Conservation (phyloP, 768 basidiomycete genomes). For the Hydnomerulius pinastri region DNA sequence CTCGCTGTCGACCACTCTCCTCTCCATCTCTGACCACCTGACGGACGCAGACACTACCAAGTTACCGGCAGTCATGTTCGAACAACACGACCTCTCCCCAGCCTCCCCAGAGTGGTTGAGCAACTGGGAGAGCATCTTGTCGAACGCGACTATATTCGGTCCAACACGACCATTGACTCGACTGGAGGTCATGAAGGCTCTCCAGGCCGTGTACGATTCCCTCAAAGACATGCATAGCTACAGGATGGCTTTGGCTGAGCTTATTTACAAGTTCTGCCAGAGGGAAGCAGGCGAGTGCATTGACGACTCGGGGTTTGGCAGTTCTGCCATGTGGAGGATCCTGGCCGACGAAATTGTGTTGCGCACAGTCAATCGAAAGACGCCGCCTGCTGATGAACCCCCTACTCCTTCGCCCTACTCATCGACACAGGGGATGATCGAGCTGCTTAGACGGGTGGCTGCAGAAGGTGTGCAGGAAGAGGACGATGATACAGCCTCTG, state of each 20-base stretch:
- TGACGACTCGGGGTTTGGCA: slow-evolving; percentile 27
- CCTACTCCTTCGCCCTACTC: slow-evolving; percentile 19
- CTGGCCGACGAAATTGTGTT: slow-evolving; percentile 70
- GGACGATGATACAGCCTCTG: slow-evolving; percentile 44
- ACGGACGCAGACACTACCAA: slow-evolving; percentile 67
- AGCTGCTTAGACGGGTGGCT: slow-evolving; percentile 44
- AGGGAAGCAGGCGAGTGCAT: slow-evolving; percentile 28
- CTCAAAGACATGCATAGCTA: slow-evolving; percentile 72
- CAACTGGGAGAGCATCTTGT: slow-evolving; percentile 63
- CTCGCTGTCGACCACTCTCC: slow-evolving; percentile 60
- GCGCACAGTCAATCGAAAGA: slow-evolving; percentile 45
- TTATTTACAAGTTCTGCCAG: slow-evolving; percentile 56
- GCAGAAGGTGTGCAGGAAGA: slow-evolving; percentile 37
- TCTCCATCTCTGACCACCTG: slow-evolving; percentile 68
- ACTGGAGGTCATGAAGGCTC: slow-evolving; percentile 53
- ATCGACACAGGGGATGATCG: slow-evolving; percentile 33
- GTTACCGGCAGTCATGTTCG: slow-evolving; percentile 61
- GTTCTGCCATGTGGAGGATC: slow-evolving; percentile 52
- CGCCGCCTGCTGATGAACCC: slow-evolving; percentile 10
- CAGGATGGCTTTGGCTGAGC: slow-evolving; percentile 51
- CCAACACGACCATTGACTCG: slow-evolving; percentile 52
- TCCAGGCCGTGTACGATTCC: slow-evolving; percentile 61
- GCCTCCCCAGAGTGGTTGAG: slow-evolving; percentile 71
- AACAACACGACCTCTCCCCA: slow-evolving; percentile 69
- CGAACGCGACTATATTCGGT: slow-evolving; percentile 47